Evolutionary conservation across 495 filamentous ascomycete species (phyloP).

Genomic region (Hypoxylon perforatum): DNA sequence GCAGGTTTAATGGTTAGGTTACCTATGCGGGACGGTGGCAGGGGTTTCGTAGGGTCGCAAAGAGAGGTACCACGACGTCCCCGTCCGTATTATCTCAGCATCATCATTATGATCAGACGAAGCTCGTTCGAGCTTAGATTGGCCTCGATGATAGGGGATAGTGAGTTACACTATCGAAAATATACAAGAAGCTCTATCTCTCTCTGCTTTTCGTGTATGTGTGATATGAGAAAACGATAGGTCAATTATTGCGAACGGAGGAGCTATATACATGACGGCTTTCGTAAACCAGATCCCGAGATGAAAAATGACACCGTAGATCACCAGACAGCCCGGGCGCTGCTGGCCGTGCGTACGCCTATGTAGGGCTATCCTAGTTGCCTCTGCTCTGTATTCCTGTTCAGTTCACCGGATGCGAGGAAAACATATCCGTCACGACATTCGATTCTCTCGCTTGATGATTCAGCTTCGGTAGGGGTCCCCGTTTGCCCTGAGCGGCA

Average conservation of each 20-base stretch:
- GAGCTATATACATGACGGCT: background rate
- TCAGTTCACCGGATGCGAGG: constrained; percentile 35
- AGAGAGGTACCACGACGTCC: constrained; percentile 8
- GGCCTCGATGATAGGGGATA: no score
- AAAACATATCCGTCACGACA: constrained; percentile 30
- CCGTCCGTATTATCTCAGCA: constrained; percentile 12
- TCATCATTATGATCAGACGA: constrained; percentile 14
- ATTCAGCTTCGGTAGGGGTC: constrained; percentile 25
- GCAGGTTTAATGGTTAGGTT: constrained; percentile 40
- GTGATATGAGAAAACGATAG: constrained; percentile 28
- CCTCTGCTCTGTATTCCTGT: background rate
- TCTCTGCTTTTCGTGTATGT: background rate
- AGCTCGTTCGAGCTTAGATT: constrained; percentile 18
- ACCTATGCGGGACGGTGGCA: constrained; percentile 29
- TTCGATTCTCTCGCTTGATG: constrained; percentile 16
- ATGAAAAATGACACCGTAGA: constrained; percentile 2
- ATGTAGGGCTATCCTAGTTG: constrained; percentile 29
- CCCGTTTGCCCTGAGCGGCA: constrained; percentile 22
- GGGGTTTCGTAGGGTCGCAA: constrained; percentile 6
- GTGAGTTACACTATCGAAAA: constrained; percentile 2
- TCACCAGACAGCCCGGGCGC: constrained; percentile 14
- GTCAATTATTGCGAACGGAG: constrained; percentile 19
- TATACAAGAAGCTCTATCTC: background rate
- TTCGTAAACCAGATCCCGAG: constrained; percentile 25
- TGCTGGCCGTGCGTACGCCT: constrained; percentile 13